These are phyloP conservation scores for Cystofilobasidium macerans DNA, from an alignment of 768 basidiomycete genomes.

Conservation along the genomic window DNA sequence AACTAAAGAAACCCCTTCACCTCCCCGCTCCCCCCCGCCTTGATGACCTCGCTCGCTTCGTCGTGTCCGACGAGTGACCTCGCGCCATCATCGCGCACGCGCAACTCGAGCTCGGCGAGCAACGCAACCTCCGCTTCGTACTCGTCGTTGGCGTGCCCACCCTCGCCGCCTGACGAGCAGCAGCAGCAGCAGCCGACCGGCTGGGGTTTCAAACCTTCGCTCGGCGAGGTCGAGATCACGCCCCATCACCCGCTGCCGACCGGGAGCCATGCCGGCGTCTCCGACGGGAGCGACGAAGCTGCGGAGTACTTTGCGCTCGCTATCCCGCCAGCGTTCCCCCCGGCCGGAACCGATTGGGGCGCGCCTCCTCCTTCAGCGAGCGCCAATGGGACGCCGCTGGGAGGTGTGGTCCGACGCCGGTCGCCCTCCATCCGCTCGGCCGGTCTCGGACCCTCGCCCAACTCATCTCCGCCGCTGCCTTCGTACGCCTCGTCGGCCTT, in stretches of 20 bases:
- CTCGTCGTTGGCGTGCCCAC: background rate
- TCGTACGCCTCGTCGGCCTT: background rate
- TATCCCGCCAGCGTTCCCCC: background rate
- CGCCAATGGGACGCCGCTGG: no score
- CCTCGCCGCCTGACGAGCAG: background rate
- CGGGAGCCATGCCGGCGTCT: background rate
- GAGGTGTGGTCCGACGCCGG: background rate
- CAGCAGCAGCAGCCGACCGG: background rate
- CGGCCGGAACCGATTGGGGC: background rate
- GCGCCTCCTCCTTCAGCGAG: background rate
- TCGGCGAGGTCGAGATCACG: constrained; percentile 1
- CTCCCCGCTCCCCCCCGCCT: no score
- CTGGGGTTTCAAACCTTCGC: background rate
- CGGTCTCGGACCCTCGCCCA: background rate
- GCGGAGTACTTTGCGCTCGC: background rate
- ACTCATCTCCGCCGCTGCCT: background rate
- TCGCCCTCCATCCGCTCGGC: background rate
- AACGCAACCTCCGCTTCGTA: background rate
- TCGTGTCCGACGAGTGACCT: no score
- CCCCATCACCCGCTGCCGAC: background rate
- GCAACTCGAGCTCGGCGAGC: background rate
- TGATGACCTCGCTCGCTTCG: no score
- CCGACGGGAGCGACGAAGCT: background rate
- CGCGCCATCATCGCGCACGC: background rate
- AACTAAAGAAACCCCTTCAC: no score